Conservation (phyloP, 768 basidiomycete species). For the Lanmaoa rubissima region DNA sequence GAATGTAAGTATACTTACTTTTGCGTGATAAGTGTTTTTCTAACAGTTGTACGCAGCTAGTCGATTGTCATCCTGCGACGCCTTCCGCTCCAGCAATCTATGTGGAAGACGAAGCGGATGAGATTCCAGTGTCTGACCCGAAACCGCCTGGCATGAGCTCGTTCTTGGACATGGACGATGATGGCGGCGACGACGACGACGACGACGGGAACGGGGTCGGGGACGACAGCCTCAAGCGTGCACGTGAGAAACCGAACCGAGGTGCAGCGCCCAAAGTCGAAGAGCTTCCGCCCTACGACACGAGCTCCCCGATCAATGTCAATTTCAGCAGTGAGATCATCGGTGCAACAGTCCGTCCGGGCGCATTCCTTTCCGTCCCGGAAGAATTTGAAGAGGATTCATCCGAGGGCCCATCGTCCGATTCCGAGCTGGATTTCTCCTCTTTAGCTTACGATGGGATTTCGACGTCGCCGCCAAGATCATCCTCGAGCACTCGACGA, state of each 20-base stretch:
- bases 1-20: constrained; percentile 8
- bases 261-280: not conserved
- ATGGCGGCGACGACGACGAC: not conserved
- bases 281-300: constrained; percentile 15
- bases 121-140: constrained; percentile 2
- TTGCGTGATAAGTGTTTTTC: not conserved
- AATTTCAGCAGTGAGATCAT: constrained; percentile 16
- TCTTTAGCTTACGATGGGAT: not conserved
- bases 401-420: not conserved
- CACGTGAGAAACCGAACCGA: not conserved
- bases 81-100: constrained; percentile 14
- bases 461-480: not conserved
- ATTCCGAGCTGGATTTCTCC: not conserved
- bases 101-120: constrained; percentile 19
- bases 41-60: not conserved
- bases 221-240: not conserved
- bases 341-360: constrained; percentile 6
- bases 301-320: not conserved
- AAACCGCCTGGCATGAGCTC: constrained; percentile 11
- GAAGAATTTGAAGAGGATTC: not conserved
- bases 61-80: constrained; percentile 17
- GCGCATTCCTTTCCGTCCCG: constrained; percentile 14
- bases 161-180: constrained; percentile 13
- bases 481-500: not conserved
- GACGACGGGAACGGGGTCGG: not conserved